Percentiles rank a stretch among this genome's conserved stretches.
These are phyloP conservation scores for Claviceps spartinae DNA, from an alignment of 2,329 filamentous ascomycete genomes.

Conservation along the genomic window DNA sequence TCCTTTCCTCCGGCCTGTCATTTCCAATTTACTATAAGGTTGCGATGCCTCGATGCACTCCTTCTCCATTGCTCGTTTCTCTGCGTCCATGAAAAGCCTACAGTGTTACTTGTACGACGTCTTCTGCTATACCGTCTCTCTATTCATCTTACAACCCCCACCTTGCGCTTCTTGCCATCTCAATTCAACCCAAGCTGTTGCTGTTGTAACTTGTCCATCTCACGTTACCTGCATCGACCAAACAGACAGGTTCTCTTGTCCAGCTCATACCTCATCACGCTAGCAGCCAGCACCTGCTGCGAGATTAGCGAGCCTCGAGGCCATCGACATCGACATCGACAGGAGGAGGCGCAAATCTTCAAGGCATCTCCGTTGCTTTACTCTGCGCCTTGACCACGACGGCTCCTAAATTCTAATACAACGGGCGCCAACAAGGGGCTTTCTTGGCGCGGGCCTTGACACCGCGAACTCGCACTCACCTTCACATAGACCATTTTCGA, in stretches of 20 bases:
- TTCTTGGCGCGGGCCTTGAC: neutral
- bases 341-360: neutral
- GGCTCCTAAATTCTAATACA: neutral
- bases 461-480: neutral
- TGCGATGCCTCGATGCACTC: conserved; percentile 31
- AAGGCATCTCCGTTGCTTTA: neutral
- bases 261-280: neutral
- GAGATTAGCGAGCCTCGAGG: no score
- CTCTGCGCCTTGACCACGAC: neutral
- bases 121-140: conserved; percentile 6
- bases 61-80: conserved; percentile 14
- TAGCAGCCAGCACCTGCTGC: neutral
- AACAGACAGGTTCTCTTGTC: neutral
- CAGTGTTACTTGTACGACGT: conserved; percentile 5
- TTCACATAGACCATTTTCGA: neutral
- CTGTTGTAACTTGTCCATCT: no score
- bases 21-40: conserved; percentile 34
- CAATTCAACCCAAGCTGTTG: neutral
- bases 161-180: neutral
- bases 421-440: neutral
- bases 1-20: conserved; percentile 4
- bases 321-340: no score
- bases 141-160: conserved; percentile 2
- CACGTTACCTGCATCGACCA: neutral
- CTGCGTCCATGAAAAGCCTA: conserved; percentile 9